Conservation (phyloP, 2,329 filamentous ascomycete genomes). For the Eutypella sp. region DNA sequence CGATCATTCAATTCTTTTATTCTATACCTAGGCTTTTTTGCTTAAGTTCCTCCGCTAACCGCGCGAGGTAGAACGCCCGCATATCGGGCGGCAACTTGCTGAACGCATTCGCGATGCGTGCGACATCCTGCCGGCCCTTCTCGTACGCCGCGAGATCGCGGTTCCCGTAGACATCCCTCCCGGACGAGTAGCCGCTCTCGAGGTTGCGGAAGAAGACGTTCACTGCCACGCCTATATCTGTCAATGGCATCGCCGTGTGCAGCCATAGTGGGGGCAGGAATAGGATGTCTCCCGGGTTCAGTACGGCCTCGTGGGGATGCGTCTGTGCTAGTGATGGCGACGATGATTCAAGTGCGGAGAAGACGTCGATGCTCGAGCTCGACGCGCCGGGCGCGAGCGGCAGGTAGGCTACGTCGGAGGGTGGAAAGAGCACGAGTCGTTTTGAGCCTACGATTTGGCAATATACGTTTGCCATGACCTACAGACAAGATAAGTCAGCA, state of each 20-base stretch:
- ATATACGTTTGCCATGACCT: constrained; percentile 84
- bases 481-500: constrained; percentile 1
- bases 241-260: constrained; percentile 63
- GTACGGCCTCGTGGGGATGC: constrained; percentile 60
- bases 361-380: constrained; percentile 72
- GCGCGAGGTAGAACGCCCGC: constrained; percentile 68
- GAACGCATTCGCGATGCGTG: constrained; percentile 61
- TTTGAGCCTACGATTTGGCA: constrained; percentile 74
- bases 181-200: constrained; percentile 61
- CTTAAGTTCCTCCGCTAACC: constrained; percentile 64
- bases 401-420: constrained; percentile 64
- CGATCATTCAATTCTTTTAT: neutral
- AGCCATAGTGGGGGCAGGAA: constrained; percentile 82
- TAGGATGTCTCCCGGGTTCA: constrained; percentile 70
- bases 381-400: constrained; percentile 72
- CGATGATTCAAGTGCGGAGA: constrained; percentile 41
- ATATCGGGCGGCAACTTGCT: constrained; percentile 60
- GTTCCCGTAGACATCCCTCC: constrained; percentile 84
- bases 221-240: constrained; percentile 66
- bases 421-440: constrained; percentile 71
- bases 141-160: constrained; percentile 81
- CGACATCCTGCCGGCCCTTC: constrained; percentile 68
- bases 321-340: constrained; percentile 38
- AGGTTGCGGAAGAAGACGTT: constrained; percentile 84
- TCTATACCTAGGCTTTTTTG: constrained; percentile 10